Evolutionary conservation across 768 basidiomycete species (phyloP), one percentile per base, ranked within the genome.

Genomic region (Krasilnikovozyma curviuscula): DNA sequence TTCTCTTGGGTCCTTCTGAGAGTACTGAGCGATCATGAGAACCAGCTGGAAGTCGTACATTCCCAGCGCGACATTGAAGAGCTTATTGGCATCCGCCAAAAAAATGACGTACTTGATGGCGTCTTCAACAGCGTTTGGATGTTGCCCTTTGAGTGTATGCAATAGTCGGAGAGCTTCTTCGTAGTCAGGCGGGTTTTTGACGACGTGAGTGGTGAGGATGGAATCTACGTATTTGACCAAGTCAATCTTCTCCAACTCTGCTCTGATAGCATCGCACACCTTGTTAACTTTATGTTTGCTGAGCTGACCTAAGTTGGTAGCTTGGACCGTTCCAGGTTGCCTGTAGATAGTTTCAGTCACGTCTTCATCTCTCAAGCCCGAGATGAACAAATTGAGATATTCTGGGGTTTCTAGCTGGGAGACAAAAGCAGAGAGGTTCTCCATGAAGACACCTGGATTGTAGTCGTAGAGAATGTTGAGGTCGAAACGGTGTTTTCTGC

Each of bases 1-100:
- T 61, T 98, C 93, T 56, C 88, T 73, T 6, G 93, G 93, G 63
- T 98, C 93, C 91, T 91, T 93, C 62, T 97, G 89, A 40, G 91
- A 82, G 59, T 93, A 81, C 61, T 97, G 93, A 1, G 93, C 89
- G 34, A 98, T 75, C 79, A 97, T 79, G 21, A 97, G 69, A 7
- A 95, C 91, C 16, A 98, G 69, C 25, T 83, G 78, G 67, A 97
- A 97, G 65, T 98, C 88, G 60, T 98, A 98, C 88, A 97, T 97
- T 18, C 93, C 93, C 28, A 98, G 72, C 1, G 93, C 93, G 10
- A 83, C 81, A 62, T 97, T 78, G 66, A 91, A 97, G 4, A 98
- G 71, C 38, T 71, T 71, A 57, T 97, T 77, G 0, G 86, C 86
- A 56, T 97, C 85, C 18, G 86, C 84, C 28, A 98, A 74, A 71